phyloP scores from a whole-genome alignment of 345 rosid species.

The Cardamine resedifolia region DNA sequence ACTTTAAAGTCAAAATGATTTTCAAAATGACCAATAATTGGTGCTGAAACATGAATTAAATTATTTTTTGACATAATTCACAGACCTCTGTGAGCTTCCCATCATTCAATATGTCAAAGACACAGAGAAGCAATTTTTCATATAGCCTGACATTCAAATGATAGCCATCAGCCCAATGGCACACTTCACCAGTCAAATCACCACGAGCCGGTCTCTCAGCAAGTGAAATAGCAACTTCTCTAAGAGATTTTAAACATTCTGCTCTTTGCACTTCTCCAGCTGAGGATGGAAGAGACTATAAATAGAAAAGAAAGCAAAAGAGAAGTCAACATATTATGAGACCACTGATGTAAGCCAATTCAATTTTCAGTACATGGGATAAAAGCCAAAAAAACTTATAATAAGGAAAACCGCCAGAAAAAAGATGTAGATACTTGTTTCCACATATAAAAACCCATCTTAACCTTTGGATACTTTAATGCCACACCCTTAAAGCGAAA shows the following conservation, averaged over 20 bases:
- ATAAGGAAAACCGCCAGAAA: neutral
- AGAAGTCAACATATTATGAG: constrained; percentile 15
- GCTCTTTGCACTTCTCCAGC: constrained; percentile 89
- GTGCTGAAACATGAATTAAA: constrained; percentile 9
- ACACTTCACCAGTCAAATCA: constrained; percentile 97
- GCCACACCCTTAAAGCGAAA: neutral
- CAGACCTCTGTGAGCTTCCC: constrained; percentile 95
- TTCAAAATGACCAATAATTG: constrained; percentile 4
- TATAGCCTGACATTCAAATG: constrained; percentile 87
- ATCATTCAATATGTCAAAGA: constrained; percentile 90
- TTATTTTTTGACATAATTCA: constrained; percentile 22
- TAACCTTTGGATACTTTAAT: neutral
- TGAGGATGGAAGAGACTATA: constrained; percentile 77
- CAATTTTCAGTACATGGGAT: neutral
- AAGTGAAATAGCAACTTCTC: constrained; percentile 84
- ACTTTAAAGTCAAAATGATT: constrained; percentile 4
- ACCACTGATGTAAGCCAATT: constrained; percentile 11
- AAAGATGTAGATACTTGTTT: neutral
- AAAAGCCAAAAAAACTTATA: constrained; percentile 17
- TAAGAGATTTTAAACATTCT: constrained; percentile 86
- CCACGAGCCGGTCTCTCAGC: constrained; percentile 98
- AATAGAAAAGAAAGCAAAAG: constrained; percentile 7
- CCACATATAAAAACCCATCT: neutral
- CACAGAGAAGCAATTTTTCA: constrained; percentile 86
- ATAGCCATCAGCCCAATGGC: constrained; percentile 99